Base-by-base conservation (phyloP, 306 rosid genomes). In the Vigna radiata region DNA sequence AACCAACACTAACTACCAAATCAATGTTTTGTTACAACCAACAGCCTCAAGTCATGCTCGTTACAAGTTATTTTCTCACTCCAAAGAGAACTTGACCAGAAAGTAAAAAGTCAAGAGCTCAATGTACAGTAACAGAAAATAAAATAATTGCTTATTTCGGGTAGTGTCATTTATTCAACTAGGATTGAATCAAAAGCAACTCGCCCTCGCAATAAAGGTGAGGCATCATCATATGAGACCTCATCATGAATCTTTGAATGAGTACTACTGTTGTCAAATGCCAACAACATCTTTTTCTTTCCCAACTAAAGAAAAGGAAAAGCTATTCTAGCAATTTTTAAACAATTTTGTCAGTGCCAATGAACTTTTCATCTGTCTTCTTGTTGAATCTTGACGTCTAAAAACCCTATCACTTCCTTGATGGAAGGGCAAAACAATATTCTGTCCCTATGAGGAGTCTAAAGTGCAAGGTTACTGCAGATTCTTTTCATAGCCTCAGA, bases 401-500 rank as follows among this genome's bases (percentile, higher is more conserved):
- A 19, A 70, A 76, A 56, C 84, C 86, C 86, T 46, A 79, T 81
- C 82, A 75, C 25, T 82, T 82, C 88, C 88, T 85, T 82, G 79
- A 82, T 85, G 79, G 66, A 75, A 82, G 88, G 88, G 70, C 86
- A 41, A 23, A 78, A 66, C 65, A 65, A 68, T 56, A 78, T 82
- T 82, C 84, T 50, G 48, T 79, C 54, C 46, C 25, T 74, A 16
- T 13, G 77, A 53, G 70, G 56, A 8, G 64, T 74, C 74, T 52
- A 68, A 69, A 61, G 78, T 74, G 86, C 68, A 16, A 52, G 39
- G 58, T 71, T 33, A 55, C 9, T 11, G 1, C 75, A 50, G 72
- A 23, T 37, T 61, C 55, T 68, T 67, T 64, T n/a, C 50, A 41
- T 2, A 11, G 33, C 33, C 50, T 65, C 17, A 18, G 27, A 64